A percentile compares a stretch with the other conserved stretches of the same genome.
These are phyloP conservation scores for Plasmodium gaboni DNA, from an alignment of 169 alveolate species.

Conservation along the genomic window DNA sequence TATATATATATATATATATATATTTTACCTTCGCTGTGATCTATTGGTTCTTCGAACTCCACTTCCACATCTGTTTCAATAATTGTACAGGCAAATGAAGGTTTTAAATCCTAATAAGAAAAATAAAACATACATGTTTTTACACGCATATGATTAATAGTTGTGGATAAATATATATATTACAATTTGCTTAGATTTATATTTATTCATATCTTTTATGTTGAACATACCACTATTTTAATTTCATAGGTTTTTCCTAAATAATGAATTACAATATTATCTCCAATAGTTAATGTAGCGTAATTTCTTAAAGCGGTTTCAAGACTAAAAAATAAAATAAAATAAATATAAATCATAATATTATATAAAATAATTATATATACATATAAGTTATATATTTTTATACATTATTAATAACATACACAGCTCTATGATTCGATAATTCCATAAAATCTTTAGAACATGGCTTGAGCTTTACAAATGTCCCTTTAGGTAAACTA, in stretches of 20 bases:
- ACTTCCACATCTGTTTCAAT: conserved; percentile 96
- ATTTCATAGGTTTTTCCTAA: conserved; percentile 90
- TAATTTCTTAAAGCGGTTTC: conserved; percentile 94
- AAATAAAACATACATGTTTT: background rate
- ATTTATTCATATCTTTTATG: no score
- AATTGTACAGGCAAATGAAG: conserved; percentile 93
- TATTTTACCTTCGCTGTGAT: conserved; percentile 18
- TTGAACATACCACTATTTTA: conserved; percentile 88
- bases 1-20: background rate
- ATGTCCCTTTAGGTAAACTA: conserved; percentile 91
- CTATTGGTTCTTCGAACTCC: conserved; percentile 88
- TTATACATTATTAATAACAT: conserved; percentile 18
- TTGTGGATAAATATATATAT: background rate
- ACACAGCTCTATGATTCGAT: conserved; percentile 96
- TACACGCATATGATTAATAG: background rate
- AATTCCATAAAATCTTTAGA: conserved; percentile 93
- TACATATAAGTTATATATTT: background rate
- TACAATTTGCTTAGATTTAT: background rate
- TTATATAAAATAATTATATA: background rate
- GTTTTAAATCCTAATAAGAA: conserved; percentile 87
- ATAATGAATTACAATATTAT: conserved; percentile 92
- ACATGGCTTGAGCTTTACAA: conserved; percentile 93
- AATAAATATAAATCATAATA: background rate
- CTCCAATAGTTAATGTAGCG: conserved; percentile 94
- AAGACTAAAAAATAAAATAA: conserved; percentile 66